Conservation (phyloP, 2,329 filamentous ascomycete genomes). For the Xylariaceae sp. region DNA sequence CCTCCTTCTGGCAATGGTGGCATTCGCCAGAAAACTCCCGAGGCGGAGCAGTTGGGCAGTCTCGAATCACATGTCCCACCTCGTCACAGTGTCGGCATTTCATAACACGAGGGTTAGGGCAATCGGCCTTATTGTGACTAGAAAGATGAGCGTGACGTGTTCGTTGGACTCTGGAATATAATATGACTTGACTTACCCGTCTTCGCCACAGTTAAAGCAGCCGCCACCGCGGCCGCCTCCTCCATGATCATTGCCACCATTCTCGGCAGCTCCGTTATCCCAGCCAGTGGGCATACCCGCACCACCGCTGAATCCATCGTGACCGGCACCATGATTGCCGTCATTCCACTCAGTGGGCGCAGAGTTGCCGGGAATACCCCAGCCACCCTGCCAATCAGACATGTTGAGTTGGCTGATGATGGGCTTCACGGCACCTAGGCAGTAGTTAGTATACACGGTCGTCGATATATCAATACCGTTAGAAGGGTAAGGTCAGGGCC, state of each 20-base stretch:
- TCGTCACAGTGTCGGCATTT: slow-evolving; percentile 46
- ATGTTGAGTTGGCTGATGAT: not conserved
- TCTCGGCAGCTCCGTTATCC: not conserved
- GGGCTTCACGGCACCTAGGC: not conserved
- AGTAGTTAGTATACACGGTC: not conserved
- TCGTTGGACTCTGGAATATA: not conserved
- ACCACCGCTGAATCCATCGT: not conserved
- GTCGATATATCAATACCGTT: not conserved
- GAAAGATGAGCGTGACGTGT: slow-evolving; percentile 19
- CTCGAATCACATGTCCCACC: slow-evolving; percentile 42
- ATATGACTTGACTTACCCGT: slow-evolving; percentile 37
- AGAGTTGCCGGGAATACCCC: not conserved
- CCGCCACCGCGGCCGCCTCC: slow-evolving; percentile 9
- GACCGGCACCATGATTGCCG: not conserved
- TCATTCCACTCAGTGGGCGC: not conserved
- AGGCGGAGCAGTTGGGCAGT: slow-evolving; percentile 30
- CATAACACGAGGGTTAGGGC: slow-evolving; percentile 50
- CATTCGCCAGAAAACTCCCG: slow-evolving; percentile 45
- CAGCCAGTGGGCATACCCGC: no score
- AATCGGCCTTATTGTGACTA: slow-evolving; percentile 61
- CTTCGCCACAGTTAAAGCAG: slow-evolving; percentile 55
- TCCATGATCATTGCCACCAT: slow-evolving; percentile 22
- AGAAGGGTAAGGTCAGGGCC: not conserved
- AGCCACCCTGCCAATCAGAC: not conserved
- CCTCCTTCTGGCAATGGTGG: slow-evolving; percentile 45